phyloP scores from a whole-genome alignment of 2,329 filamentous ascomycete genomes.

The Hymenoscyphus fructigenus region DNA sequence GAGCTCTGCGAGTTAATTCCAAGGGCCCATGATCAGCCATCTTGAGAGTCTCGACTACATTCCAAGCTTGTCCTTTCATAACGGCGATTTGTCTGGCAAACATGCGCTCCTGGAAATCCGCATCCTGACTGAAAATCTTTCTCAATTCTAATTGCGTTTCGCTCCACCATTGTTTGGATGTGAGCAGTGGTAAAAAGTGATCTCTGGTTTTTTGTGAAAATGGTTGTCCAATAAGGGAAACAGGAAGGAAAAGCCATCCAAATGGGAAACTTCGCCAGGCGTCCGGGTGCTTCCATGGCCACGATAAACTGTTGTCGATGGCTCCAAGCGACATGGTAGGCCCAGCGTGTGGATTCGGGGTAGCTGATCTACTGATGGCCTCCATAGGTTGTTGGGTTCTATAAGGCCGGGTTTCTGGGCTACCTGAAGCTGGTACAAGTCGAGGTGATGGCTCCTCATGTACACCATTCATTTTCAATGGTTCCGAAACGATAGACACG shows the following conservation, averaged over 20 bases:
- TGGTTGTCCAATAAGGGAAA: constrained; percentile 91
- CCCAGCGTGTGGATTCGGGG: constrained; percentile 37
- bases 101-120: constrained; percentile 98
- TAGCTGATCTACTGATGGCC: constrained; percentile 54
- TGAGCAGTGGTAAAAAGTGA: constrained; percentile 93
- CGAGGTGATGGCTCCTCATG: constrained; percentile 52
- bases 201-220: constrained; percentile 92
- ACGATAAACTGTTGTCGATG: constrained; percentile 96
- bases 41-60: constrained; percentile 96
- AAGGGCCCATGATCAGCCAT: constrained; percentile 87
- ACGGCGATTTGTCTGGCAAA: constrained; percentile 97
- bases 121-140: constrained; percentile 84
- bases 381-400: constrained; percentile 82
- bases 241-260: constrained; percentile 95
- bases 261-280: constrained; percentile 90
- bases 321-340: constrained; percentile 73
- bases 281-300: constrained; percentile 71
- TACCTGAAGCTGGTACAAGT: constrained; percentile 42
- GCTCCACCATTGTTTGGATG: constrained; percentile 95
- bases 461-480: constrained; percentile 62
- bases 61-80: constrained; percentile 99
- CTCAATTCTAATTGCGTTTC: constrained; percentile 87
- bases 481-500: constrained; percentile 84
- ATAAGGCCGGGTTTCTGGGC: constrained; percentile 60
- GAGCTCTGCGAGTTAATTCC: constrained; percentile 83